phyloP scores from a whole-genome alignment of 345 rosid genomes.

The Citrus reticulata region DNA sequence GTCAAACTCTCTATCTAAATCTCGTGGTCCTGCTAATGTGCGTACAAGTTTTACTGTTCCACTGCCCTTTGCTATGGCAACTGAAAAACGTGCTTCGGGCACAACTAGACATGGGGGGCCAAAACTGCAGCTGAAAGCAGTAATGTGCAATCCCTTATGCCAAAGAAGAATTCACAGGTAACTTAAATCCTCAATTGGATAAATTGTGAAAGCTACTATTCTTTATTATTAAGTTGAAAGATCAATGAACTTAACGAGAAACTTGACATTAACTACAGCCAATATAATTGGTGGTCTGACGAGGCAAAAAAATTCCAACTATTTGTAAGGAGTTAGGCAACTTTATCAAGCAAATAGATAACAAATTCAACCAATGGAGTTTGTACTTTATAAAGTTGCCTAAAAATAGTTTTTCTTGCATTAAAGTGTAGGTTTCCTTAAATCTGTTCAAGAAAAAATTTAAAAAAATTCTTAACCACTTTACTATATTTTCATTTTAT shows the following conservation, averaged over 20 bases:
- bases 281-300: neutral
- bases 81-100: slow-evolving; percentile 41
- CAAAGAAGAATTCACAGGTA: slow-evolving; percentile 58
- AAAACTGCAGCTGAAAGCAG: slow-evolving; percentile 25
- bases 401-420: neutral
- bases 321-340: neutral
- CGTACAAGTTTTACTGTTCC: slow-evolving; percentile 29
- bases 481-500: too few species aligned
- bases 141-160: slow-evolving; percentile 21
- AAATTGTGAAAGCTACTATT: neutral
- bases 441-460: neutral
- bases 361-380: neutral
- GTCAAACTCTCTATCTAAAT: slow-evolving; percentile 29
- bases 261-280: neutral
- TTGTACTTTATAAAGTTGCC: neutral
- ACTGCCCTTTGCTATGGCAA: slow-evolving; percentile 46
- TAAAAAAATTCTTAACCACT: neutral
- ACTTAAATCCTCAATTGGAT: too few species aligned
- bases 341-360: neutral
- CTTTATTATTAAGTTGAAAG: neutral
- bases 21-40: slow-evolving; percentile 25
- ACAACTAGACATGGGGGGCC: slow-evolving; percentile 16
- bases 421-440: neutral
- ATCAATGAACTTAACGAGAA: neutral
- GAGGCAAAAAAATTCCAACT: too few species aligned